These are phyloP conservation scores for Leccinum longicurvipes DNA, from an alignment of 768 basidiomycete species.

Conservation along the genomic window DNA sequence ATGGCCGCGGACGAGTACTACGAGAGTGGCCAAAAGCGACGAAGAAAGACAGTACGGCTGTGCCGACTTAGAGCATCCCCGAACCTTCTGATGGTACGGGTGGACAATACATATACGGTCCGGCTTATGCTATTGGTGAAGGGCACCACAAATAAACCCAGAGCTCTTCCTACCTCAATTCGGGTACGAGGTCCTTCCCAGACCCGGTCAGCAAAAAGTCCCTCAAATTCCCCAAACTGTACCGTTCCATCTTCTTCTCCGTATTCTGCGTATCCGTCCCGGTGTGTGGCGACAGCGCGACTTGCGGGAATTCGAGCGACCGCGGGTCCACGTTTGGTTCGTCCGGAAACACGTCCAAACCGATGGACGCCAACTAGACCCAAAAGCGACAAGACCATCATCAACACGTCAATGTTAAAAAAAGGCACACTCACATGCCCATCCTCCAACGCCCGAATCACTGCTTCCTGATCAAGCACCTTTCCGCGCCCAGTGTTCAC, in stretches of 20 bases:
- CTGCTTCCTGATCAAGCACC: constrained; percentile 81
- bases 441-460: constrained; percentile 83
- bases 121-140: too few relatives aligned
- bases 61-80: too few relatives aligned
- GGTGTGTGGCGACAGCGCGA: constrained; percentile 86
- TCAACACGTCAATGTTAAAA: too few relatives aligned
- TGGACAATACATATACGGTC: too few relatives aligned
- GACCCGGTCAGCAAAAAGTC: constrained; percentile 42
- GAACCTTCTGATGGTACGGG: too few relatives aligned
- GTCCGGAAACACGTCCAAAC: constrained; percentile 84
- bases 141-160: too few relatives aligned
- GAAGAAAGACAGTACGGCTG: too few relatives aligned
- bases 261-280: constrained; percentile 82
- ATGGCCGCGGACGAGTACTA: too few relatives aligned
- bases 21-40: too few relatives aligned
- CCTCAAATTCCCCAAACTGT: constrained; percentile 69
- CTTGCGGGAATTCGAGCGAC: constrained; percentile 73
- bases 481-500: constrained; percentile 89
- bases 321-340: constrained; percentile 79
- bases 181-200: background rate
- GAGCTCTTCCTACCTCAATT: too few relatives aligned
- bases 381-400: background rate
- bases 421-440: constrained; percentile 70
- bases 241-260: constrained; percentile 78
- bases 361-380: constrained; percentile 41